Evolutionary conservation across 1,284 basidiomycete genomes (phyloP).

Genomic region (Wallemia hederae): DNA sequence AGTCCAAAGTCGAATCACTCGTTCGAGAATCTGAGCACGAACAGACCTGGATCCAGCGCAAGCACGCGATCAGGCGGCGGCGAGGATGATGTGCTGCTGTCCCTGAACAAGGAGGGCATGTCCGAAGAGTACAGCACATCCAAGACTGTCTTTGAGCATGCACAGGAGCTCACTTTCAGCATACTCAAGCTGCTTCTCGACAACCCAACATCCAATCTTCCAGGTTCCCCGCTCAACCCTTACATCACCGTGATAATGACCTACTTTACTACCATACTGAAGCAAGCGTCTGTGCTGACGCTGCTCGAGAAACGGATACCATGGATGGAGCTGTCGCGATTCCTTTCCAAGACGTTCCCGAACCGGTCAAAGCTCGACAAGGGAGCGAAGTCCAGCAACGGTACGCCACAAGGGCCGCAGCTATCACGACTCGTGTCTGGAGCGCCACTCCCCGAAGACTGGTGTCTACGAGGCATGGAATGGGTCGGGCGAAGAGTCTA

Average conservation of each 20-base stretch:
- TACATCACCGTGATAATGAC: conserved; percentile 66
- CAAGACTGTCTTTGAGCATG: conserved; percentile 35
- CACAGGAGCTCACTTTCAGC: conserved; percentile 46
- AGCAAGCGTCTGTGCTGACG: conserved; percentile 28
- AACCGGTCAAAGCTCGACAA: conserved; percentile 25
- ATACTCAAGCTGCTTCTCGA: conserved; percentile 44
- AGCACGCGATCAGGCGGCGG: conserved; percentile 12
- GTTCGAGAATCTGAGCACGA: conserved; percentile 4
- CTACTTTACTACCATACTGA: conserved; percentile 48
- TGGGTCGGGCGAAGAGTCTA: conserved; percentile 72
- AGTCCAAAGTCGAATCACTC: neutral
- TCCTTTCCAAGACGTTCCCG: conserved; percentile 22
- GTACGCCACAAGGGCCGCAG: conserved; percentile 16
- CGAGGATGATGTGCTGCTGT: conserved; percentile 5
- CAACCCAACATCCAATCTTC: conserved; percentile 28
- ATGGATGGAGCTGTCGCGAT: conserved; percentile 42
- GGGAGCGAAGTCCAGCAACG: conserved; percentile 21
- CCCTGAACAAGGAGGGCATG: conserved; percentile 3
- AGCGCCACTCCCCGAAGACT: conserved; percentile 65
- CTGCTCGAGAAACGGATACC: conserved; percentile 49
- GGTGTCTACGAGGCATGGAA: conserved; percentile 77
- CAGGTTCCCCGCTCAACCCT: conserved; percentile 38
- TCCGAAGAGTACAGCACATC: conserved; percentile 14
- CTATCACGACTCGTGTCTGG: conserved; percentile 30
- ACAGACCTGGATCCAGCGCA: conserved; percentile 3